phyloP scores from a whole-genome alignment of 768 basidiomycete genomes.

The Kwoniella dendrophila region DNA sequence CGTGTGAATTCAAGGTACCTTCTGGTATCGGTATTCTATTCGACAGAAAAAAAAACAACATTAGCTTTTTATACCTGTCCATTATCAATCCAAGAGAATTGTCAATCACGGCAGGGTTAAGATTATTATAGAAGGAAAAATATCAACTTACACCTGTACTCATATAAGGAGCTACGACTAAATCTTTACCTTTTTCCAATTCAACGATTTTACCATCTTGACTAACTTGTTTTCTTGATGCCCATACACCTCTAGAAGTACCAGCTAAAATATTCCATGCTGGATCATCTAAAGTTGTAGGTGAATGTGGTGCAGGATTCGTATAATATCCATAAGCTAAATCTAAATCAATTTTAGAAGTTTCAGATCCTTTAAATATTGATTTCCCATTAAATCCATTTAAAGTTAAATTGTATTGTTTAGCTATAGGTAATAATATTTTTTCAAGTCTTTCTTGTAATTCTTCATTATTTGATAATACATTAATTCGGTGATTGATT shows the following conservation, averaged over 20 bases:
- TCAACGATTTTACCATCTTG: constrained; percentile 32
- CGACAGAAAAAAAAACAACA: neutral
- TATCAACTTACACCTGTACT: constrained; percentile 28
- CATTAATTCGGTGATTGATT: constrained; percentile 52
- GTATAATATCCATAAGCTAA: constrained; percentile 38
- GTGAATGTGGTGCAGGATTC: constrained; percentile 45
- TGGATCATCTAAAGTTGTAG: constrained; percentile 24
- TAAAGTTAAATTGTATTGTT: constrained; percentile 44
- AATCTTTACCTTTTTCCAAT: constrained; percentile 28
- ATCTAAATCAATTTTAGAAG: constrained; percentile 22
- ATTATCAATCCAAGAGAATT: constrained; percentile 2
- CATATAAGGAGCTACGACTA: constrained; percentile 31
- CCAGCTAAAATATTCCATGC: constrained; percentile 47
- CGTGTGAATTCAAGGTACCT: constrained; percentile 52
- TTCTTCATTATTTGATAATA: constrained; percentile 42
- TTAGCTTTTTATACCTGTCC: neutral
- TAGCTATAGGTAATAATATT: constrained; percentile 38
- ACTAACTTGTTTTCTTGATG: constrained; percentile 24
- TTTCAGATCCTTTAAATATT: constrained; percentile 19
- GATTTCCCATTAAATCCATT: constrained; percentile 33
- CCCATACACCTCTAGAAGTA: constrained; percentile 46
- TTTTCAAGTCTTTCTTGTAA: constrained; percentile 35
- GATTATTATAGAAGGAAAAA: neutral
- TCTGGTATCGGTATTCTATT: constrained; percentile 54
- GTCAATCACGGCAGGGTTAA: neutral